These are phyloP conservation scores for Puccinia coronata DNA, from an alignment of 1,284 basidiomycete species.

Conservation along the genomic window DNA sequence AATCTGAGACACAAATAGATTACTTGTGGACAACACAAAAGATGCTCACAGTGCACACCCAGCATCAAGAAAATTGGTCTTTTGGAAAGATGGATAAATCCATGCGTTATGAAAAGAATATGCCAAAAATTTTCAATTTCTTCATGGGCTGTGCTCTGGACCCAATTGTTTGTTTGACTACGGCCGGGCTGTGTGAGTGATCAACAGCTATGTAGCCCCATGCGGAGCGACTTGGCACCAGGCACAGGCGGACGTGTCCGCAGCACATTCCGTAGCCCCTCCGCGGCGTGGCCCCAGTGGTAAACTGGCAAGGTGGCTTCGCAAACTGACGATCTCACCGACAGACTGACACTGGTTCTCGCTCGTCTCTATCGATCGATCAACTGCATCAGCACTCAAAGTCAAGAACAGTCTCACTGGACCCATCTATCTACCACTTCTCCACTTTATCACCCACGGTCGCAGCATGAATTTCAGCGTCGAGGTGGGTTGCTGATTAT, in stretches of 20 bases:
- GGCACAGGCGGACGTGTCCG: conserved; percentile 21
- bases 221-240: not conserved
- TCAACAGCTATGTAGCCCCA: too few species aligned
- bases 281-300: not conserved
- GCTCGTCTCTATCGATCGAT: not conserved
- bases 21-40: too few species aligned
- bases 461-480: conserved; percentile 45
- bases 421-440: conserved; percentile 3
- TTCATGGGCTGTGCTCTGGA: too few species aligned
- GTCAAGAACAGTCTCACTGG: not conserved
- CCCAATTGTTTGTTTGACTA: too few species aligned
- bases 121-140: too few species aligned
- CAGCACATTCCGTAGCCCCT: conserved; percentile 11
- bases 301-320: conserved; percentile 10
- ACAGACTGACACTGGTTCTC: not conserved
- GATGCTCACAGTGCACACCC: too few species aligned
- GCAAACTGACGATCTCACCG: not conserved
- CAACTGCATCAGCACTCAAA: not conserved
- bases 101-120: too few species aligned
- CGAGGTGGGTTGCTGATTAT: conserved; percentile 31
- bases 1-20: too few species aligned
- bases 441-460: not conserved
- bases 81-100: too few species aligned
- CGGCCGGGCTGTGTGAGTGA: too few species aligned
- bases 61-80: too few species aligned